Conservation (phyloP, 2,329 filamentous ascomycete genomes). For the Microascus cirrosus region DNA sequence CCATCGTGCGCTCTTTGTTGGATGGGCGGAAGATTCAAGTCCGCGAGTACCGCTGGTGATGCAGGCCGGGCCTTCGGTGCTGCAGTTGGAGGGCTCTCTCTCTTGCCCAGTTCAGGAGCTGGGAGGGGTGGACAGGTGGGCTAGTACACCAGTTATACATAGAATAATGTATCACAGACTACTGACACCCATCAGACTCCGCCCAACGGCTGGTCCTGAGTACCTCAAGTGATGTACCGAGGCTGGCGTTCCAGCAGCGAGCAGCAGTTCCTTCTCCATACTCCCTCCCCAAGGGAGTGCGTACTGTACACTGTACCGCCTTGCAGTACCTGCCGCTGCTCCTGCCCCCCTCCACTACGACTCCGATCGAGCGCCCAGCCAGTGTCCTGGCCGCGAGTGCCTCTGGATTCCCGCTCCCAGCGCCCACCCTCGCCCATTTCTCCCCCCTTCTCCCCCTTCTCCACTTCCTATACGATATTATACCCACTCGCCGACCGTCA, state of each 20-base stretch:
- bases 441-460: constrained; percentile 3
- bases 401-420: constrained; percentile 3
- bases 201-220: too few species aligned
- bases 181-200: too few species aligned
- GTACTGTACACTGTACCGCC: neutral
- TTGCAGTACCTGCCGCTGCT: neutral
- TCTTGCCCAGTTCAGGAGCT: too few species aligned
- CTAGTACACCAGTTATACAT: too few species aligned
- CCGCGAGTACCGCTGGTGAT: neutral
- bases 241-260: too few species aligned
- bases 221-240: too few species aligned
- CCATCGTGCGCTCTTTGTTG: neutral
- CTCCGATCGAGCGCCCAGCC: neutral
- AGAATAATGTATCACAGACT: too few species aligned
- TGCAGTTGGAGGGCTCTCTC: too few species aligned
- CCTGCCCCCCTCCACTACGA: constrained; percentile 1
- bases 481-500: constrained; percentile 2
- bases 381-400: constrained; percentile 1
- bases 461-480: constrained; percentile 3
- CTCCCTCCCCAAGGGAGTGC: neutral
- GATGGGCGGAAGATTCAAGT: neutral
- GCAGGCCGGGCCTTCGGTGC: neutral
- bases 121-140: too few species aligned
- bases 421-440: neutral
- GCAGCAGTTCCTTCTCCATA: neutral